These are phyloP conservation scores for Tarenaya hassleriana DNA, from an alignment of 345 rosid genomes.

Conservation along the genomic window DNA sequence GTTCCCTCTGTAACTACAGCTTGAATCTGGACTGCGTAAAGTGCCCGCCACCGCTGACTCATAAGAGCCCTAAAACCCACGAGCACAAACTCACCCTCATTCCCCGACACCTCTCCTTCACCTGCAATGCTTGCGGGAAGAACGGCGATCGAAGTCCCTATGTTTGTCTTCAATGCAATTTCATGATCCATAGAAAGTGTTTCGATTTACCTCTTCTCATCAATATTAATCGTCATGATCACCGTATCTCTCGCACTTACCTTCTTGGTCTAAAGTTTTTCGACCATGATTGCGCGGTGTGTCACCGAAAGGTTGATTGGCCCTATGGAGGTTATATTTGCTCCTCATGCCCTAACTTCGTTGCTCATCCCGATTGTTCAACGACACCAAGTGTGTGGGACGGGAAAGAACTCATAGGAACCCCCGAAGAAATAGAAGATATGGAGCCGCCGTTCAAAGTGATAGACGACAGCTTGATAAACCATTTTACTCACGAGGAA, in stretches of 20 bases:
- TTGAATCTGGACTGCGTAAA: background rate
- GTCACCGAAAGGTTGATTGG: constrained; percentile 3
- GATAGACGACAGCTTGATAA: background rate
- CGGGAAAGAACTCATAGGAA: constrained; percentile 3
- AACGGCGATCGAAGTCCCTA: constrained; percentile 1
- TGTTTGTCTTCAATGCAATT: constrained; percentile 8
- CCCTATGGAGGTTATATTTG: constrained; percentile 15
- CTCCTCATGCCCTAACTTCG: constrained; percentile 10
- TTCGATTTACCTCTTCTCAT: constrained; percentile 14
- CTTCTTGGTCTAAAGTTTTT: background rate
- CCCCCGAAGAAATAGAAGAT: constrained; percentile 11
- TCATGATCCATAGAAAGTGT: constrained; percentile 3
- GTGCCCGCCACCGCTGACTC: background rate
- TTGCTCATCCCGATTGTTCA: constrained; percentile 4
- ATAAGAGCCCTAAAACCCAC: background rate
- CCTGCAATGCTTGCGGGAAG: constrained; percentile 9
- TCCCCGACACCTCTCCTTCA: background rate
- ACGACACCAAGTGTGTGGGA: constrained; percentile 6
- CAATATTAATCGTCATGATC: constrained; percentile 19
- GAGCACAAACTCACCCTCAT: constrained; percentile 2
- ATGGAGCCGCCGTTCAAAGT: constrained; percentile 9
- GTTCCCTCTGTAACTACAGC: background rate
- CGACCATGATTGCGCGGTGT: constrained; percentile 1
- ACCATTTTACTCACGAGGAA: constrained; percentile 11
- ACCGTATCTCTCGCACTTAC: constrained; percentile 18